A percentile compares a stretch with the other conserved stretches of the same genome.
Conservation (phyloP, 2,329 filamentous ascomycete species). For the Botrytis paeoniae region DNA sequence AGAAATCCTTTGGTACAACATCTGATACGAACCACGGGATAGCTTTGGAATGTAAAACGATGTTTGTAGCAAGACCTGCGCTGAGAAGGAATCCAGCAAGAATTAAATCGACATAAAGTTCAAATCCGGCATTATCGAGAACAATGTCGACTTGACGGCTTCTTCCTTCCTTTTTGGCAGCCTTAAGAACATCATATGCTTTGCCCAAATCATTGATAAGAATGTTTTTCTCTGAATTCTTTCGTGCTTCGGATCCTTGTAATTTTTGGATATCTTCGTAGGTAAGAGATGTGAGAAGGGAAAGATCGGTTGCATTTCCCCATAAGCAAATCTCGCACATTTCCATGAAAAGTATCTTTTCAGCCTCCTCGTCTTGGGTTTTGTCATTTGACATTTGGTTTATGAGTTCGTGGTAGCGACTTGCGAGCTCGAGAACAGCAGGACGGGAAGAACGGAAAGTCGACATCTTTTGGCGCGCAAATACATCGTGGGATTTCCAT, state of each 20-base stretch:
- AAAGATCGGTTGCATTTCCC: conserved; percentile 95
- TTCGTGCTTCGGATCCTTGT: conserved; percentile 83
- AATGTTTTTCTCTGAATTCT: conserved; percentile 87
- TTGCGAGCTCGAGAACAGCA: conserved; percentile 77
- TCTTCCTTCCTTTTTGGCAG: conserved; percentile 60
- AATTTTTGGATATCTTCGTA: conserved; percentile 97
- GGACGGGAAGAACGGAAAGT: conserved; percentile 90
- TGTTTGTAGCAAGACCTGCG: conserved; percentile 76
- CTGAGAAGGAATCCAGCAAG: conserved; percentile 87
- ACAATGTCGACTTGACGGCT: conserved; percentile 88
- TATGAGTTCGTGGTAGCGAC: conserved; percentile 73
- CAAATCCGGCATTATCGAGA: conserved; percentile 95
- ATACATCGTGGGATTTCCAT: conserved; percentile 91
- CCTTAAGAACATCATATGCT: conserved; percentile 67
- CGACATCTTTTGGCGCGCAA: conserved; percentile 82
- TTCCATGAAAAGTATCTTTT: conserved; percentile 78
- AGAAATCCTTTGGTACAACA: conserved; percentile 83
- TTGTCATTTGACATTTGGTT: conserved; percentile 57
- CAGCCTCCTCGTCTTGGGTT: conserved; percentile 53
- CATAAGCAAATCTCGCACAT: conserved; percentile 97
- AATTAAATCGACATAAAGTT: conserved; percentile 92
- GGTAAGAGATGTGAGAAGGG: conserved; percentile 81
- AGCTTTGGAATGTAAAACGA: conserved; percentile 89
- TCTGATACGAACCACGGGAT: conserved; percentile 99
- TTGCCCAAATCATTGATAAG: conserved; percentile 77